A percentile compares a stretch with the other conserved stretches of the same genome.
Evolutionary conservation across 1,284 basidiomycete genomes (phyloP).

Genomic region (Coriolopsis trogii): DNA sequence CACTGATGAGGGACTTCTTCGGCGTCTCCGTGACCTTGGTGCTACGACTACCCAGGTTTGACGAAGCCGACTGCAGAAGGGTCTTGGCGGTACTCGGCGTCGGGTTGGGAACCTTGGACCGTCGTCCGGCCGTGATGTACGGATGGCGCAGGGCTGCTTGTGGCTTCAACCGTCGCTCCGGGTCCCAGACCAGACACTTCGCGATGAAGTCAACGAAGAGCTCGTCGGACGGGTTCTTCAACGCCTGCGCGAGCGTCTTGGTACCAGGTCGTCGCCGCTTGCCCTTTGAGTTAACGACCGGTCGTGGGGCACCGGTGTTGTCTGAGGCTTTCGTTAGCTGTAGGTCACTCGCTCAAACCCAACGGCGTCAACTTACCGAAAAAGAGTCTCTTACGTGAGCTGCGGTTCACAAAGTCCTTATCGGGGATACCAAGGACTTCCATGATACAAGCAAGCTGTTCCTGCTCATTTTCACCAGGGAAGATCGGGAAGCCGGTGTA

Average conservation of each 20-base stretch:
- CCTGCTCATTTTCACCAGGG: conserved; percentile 99
- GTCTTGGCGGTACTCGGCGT: conserved; percentile 51
- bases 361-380: conserved; percentile 67
- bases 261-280: conserved; percentile 88
- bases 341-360: not conserved
- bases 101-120: conserved; percentile 45
- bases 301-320: conserved; percentile 88
- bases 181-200: conserved; percentile 98
- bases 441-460: conserved; percentile 99
- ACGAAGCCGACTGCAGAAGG: conserved; percentile 49
- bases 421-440: conserved; percentile 97
- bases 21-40: conserved; percentile 72
- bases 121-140: conserved; percentile 75
- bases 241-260: conserved; percentile 87
- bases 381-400: conserved; percentile 93
- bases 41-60: conserved; percentile 39
- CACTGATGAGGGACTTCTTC: conserved; percentile 85
- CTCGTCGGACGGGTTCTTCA: conserved; percentile 84
- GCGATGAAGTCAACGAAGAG: conserved; percentile 91
- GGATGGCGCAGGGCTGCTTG: conserved; percentile 92
- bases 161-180: conserved; percentile 93
- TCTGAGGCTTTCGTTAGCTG: conserved; percentile 51
- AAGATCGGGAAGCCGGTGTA: conserved; percentile 99
- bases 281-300: conserved; percentile 97
- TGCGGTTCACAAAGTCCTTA: conserved; percentile 92